Percentiles rank a stretch among this genome's conserved stretches.
Evolutionary conservation across 148 eudicot species (phyloP).

Genomic region (Persicaria maculosa): DNA sequence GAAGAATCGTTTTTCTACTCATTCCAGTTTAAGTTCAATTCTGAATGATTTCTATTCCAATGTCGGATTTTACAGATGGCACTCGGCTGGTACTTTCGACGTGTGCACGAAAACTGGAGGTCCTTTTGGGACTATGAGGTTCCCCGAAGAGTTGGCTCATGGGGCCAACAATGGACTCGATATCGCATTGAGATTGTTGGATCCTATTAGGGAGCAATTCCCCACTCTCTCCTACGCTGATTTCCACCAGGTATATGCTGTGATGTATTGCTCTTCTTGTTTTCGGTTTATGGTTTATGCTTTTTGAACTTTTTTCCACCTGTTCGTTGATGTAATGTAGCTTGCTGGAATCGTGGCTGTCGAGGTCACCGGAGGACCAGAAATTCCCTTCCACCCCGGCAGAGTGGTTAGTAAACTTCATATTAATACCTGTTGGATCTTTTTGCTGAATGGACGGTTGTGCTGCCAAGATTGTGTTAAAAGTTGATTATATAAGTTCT

Average conservation of each 20-base stretch:
- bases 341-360: slow-evolving; percentile 96
- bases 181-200: slow-evolving; percentile 55
- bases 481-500: background rate
- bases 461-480: background rate
- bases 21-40: background rate
- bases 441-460: background rate
- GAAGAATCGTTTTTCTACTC: background rate
- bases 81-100: slow-evolving; percentile 73
- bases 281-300: background rate
- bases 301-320: background rate
- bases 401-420: slow-evolving; percentile 48
- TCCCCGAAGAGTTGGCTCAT: slow-evolving; percentile 46
- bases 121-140: slow-evolving; percentile 68
- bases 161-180: slow-evolving; percentile 67
- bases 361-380: slow-evolving; percentile 93
- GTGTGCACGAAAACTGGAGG: slow-evolving; percentile 61
- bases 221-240: slow-evolving; percentile 49
- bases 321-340: slow-evolving; percentile 19
- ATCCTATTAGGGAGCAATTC: slow-evolving; percentile 60
- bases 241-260: slow-evolving; percentile 11
- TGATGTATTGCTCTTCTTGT: background rate
- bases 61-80: slow-evolving; percentile 42
- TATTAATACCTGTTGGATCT: background rate
- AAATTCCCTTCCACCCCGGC: slow-evolving; percentile 94
- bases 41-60: background rate